Base-by-base conservation (phyloP, 371 early-diverging fungal genomes). In the Rhizopus sp. region DNA sequence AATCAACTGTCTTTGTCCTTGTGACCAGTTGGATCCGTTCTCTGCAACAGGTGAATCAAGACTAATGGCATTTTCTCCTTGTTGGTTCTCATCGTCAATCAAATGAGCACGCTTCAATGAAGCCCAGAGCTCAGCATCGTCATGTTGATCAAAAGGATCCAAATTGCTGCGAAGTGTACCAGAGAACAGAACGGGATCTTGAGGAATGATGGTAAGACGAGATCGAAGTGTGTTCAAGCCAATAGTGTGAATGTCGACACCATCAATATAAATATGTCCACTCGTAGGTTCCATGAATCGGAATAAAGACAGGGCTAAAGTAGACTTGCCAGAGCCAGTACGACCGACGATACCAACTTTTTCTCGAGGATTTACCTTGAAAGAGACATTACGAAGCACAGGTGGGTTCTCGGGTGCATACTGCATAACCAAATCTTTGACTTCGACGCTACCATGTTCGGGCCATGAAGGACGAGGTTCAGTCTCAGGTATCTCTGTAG, bases 1-100 rank as follows among this genome's bases (percentile, higher is more conserved):
- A 62, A 97, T 86, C 66, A 95, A 75, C 73, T 96, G 96, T 16
- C 90, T 80, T 62, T 96, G 91, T 2, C 97, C 97, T 38, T 93
- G 87, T 10, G 90, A 90, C 70, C 93, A 84, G 61, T 88, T 92
- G 58, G 79, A 82, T 31, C 96, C 95, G 56, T 85, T 86, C 64
- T 88, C 88, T 15, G 69, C 67, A 29, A 90, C 88, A 13, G 75
- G 75, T 1, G 81, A 72, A 16, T 88, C 88, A 13, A 90, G 67
- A 4, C 66, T 75, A 48, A 86, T 82, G n/a, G 75, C 57, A 10
- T 69, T 73, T n/a, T 78, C 30, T 75, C 62, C 23, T 57, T 72
- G 23, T 64, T 64, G 40, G 1, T 73, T 68, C 7, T 75, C 77
- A 31, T 81, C 80, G 54, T 85, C 83, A 51, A 90, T 70, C 46